Conservation (phyloP, 164 flowering plant species). For the Umbilicus rupestris region DNA sequence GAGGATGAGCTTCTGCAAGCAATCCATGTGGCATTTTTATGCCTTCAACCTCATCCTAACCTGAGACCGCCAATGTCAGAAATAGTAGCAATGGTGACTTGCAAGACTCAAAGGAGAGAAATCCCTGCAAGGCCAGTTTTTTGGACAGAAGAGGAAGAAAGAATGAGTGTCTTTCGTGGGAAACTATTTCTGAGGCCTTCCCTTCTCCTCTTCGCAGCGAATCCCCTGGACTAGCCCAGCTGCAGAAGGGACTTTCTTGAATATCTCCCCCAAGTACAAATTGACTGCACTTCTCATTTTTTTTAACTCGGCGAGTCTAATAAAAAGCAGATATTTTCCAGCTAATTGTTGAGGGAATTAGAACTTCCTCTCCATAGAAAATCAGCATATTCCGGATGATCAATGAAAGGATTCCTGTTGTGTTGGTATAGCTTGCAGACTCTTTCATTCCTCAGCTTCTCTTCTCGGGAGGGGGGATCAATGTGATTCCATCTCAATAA, state of each 20-base stretch:
- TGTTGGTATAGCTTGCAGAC: constrained; percentile 4
- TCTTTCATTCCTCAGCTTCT: constrained; percentile 4
- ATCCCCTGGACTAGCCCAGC: constrained; percentile 19
- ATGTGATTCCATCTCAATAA: constrained; percentile 1
- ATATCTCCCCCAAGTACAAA: background rate
- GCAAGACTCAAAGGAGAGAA: constrained; percentile 27
- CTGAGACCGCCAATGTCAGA: constrained; percentile 69
- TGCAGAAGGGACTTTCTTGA: background rate
- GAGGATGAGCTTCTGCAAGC: constrained; percentile 42
- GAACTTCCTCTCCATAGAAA: background rate
- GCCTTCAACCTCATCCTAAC: constrained; percentile 53
- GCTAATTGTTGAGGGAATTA: background rate
- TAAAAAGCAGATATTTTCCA: too few species aligned
- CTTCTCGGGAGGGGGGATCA: background rate
- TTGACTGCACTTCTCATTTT: too few species aligned
- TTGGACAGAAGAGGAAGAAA: constrained; percentile 26
- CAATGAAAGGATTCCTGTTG: constrained; percentile 6
- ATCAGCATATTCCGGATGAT: constrained; percentile 7
- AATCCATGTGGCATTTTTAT: constrained; percentile 47
- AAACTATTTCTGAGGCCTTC: constrained; percentile 32
- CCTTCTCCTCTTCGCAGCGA: constrained; percentile 39
- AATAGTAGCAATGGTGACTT: constrained; percentile 57
- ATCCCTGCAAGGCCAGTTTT: constrained; percentile 40
- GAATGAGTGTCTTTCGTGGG: constrained; percentile 33
- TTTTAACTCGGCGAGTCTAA: too few species aligned